Evolutionary conservation across 1,139 yeast genomes (phyloP).

Genomic region (Lodderomyces jiufengensis): DNA sequence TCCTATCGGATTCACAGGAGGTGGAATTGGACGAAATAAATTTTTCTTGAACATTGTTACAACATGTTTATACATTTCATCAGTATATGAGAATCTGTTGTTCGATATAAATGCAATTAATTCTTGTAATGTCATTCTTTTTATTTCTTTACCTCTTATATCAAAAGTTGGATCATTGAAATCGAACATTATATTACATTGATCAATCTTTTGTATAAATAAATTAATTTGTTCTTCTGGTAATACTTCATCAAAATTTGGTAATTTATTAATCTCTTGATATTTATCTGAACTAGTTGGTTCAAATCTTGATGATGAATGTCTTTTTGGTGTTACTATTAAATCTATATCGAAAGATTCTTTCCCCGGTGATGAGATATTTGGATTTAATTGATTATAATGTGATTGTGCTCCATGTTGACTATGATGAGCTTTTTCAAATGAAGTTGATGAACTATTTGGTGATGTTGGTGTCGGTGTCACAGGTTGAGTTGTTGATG

Average conservation of each 20-base stretch:
- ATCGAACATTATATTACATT: constrained; percentile 92
- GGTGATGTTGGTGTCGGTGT: constrained; percentile 37
- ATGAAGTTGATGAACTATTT: constrained; percentile 3
- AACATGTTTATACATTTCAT: constrained; percentile 85
- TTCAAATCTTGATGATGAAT: constrained; percentile 90
- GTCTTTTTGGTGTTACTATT: constrained; percentile 77
- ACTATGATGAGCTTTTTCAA: constrained; percentile 22
- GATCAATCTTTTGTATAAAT: constrained; percentile 85
- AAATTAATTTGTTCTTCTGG: constrained; percentile 81
- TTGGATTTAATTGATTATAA: constrained; percentile 35
- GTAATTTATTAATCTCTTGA: constrained; percentile 72
- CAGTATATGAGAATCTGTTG: constrained; percentile 80
- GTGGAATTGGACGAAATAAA: constrained; percentile 93
- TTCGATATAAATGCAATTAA: constrained; percentile 82
- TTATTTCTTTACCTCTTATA: constrained; percentile 88
- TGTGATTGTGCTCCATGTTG: constrained; percentile 27
- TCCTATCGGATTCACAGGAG: constrained; percentile 96
- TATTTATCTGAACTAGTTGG: constrained; percentile 62
- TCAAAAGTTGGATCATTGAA: constrained; percentile 91
- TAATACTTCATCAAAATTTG: constrained; percentile 85
- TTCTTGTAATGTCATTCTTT: constrained; percentile 81
- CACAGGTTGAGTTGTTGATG: constrained; percentile 19
- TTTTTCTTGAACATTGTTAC: constrained; percentile 87
- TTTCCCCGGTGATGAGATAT: constrained; percentile 42
- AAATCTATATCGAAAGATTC: constrained; percentile 45